Evolutionary conservation across 805 yeast genomes (phyloP).

Genomic region (Nakazawaea pomicola): DNA sequence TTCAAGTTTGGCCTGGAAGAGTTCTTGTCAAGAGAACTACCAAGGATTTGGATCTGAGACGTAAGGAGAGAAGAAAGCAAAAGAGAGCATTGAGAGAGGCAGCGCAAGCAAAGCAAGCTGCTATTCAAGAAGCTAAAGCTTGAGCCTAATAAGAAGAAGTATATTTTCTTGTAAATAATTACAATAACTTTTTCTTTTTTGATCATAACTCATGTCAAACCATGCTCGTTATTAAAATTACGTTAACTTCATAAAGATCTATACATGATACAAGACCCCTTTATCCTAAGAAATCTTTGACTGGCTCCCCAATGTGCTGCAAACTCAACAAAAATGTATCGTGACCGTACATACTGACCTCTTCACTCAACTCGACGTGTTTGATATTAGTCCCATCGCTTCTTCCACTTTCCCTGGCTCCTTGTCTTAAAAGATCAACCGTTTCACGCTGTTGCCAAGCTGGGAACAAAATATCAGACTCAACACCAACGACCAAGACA

Average conservation of each 20-base stretch:
- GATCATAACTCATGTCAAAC: neutral
- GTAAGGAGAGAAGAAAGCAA: slow-evolving; percentile 42
- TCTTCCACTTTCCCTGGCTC: slow-evolving; percentile 26
- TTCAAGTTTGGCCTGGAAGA: slow-evolving; percentile 73
- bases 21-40: slow-evolving; percentile 53
- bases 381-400: slow-evolving; percentile 33
- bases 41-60: slow-evolving; percentile 39
- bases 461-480: slow-evolving; percentile 86
- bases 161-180: slow-evolving; percentile 1
- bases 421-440: slow-evolving; percentile 47
- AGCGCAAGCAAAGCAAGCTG: slow-evolving; percentile 7
- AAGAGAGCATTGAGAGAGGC: slow-evolving; percentile 32
- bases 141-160: neutral
- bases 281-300: slow-evolving; percentile 52
- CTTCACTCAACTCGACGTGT: slow-evolving; percentile 72
- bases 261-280: no score
- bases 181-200: no score
- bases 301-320: slow-evolving; percentile 75
- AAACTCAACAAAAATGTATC: slow-evolving; percentile 83
- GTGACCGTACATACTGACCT: slow-evolving; percentile 81
- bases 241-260: no score
- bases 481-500: slow-evolving; percentile 83
- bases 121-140: neutral
- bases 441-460: slow-evolving; percentile 92
- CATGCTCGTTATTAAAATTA: no score